A percentile compares a stretch with the other conserved stretches of the same genome.
Evolutionary conservation across 257 asterid genomes (phyloP).

Genomic region (Lavandula angustifolia): DNA sequence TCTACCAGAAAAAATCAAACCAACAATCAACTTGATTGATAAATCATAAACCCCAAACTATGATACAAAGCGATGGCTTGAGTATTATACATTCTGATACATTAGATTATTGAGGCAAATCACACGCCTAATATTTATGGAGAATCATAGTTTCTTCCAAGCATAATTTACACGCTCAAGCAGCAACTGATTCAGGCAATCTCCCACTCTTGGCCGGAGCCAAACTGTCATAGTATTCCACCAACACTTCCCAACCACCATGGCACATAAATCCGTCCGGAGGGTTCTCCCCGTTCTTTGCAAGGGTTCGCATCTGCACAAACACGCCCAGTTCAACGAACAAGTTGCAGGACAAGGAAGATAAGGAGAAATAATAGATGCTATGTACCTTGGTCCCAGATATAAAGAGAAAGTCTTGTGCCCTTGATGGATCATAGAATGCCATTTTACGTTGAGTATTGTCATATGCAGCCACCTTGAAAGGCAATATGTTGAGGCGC

Average conservation of each 20-base stretch:
- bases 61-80: constrained; percentile 19
- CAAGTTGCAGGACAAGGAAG: neutral
- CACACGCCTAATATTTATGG: constrained; percentile 21
- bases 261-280: constrained; percentile 99
- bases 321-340: constrained; percentile 2
- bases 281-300: constrained; percentile 80
- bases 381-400: neutral
- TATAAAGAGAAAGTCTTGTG: constrained; percentile 86
- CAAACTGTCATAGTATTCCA: constrained; percentile 76
- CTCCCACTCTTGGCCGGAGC: constrained; percentile 56
- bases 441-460: constrained; percentile 85
- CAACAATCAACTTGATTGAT: constrained; percentile 20
- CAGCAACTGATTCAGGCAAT: constrained; percentile 56
- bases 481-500: constrained; percentile 82
- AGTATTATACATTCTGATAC: constrained; percentile 18
- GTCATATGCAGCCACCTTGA: constrained; percentile 97
- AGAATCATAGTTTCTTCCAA: constrained; percentile 30
- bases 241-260: constrained; percentile 96
- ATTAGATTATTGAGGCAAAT: constrained; percentile 30
- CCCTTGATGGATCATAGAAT: constrained; percentile 89
- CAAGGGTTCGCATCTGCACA: constrained; percentile 82
- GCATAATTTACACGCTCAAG: constrained; percentile 45
- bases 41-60: neutral
- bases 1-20: constrained; percentile 1
- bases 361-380: neutral